phyloP scores from a whole-genome alignment of 2,329 filamentous ascomycete genomes.

The Colletotrichum euphorbiae region DNA sequence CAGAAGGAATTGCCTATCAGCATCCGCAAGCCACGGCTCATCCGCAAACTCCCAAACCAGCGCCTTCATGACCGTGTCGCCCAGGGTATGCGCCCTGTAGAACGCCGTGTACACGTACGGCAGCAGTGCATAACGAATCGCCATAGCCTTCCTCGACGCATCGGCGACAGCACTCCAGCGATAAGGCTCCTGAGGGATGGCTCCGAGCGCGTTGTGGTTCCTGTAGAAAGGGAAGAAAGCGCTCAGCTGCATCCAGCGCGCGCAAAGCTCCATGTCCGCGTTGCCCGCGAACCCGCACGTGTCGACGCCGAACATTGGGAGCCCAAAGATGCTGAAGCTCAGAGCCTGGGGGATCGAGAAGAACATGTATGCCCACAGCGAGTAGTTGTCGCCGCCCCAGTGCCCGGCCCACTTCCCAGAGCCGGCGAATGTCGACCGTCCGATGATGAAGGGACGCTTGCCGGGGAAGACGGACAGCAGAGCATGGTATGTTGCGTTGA shows the following conservation, averaged over 20 bases:
- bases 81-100: constrained; percentile 72
- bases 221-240: constrained; percentile 85
- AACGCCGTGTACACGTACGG: constrained; percentile 84
- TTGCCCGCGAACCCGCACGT: constrained; percentile 79
- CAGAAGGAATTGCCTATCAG: constrained; percentile 79
- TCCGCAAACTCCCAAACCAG: constrained; percentile 80
- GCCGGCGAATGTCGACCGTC: constrained; percentile 83
- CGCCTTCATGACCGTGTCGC: constrained; percentile 78
- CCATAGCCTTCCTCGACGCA: constrained; percentile 74
- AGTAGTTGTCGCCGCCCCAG: constrained; percentile 83
- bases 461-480: constrained; percentile 72
- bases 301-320: constrained; percentile 81
- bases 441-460: constrained; percentile 86
- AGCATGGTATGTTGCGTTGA: constrained; percentile 81
- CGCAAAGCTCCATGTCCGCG: constrained; percentile 75
- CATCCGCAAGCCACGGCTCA: constrained; percentile 74
- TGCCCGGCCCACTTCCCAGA: constrained; percentile 81
- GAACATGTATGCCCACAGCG: constrained; percentile 79
- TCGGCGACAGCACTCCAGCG: constrained; percentile 74
- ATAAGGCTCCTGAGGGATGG: constrained; percentile 77
- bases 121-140: constrained; percentile 76
- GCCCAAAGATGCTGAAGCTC: constrained; percentile 76
- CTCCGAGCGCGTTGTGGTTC: constrained; percentile 76
- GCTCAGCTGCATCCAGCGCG: constrained; percentile 78
- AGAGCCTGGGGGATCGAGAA: constrained; percentile 83